Base-by-base conservation (phyloP, 2,329 filamentous ascomycete species). In the Penicillium sclerotigenum region DNA sequence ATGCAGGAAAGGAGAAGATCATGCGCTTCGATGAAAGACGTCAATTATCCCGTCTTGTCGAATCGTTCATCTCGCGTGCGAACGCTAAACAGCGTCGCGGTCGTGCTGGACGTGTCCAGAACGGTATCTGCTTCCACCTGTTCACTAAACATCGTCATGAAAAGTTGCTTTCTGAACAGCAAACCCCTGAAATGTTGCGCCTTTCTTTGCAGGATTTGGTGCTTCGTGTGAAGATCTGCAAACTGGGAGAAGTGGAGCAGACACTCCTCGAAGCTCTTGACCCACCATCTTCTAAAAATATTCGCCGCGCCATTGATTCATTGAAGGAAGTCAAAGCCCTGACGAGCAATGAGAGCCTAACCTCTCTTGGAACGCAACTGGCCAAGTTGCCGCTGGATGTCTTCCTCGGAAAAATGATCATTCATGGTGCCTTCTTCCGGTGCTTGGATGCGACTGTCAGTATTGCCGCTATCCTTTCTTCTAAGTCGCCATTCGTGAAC, bases 181-280 rank as follows among this genome's bases (percentile, higher is more conserved):
- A 97, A 76, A 96, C 91, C 0, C 95, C 94, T 0, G 94, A 99
- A 73, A 96, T 99, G 86, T 84, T 99, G 38, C 88, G 94, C 0
- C 79, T 99, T 4, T 97, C 94, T 0, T 79, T 99, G 11, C 94
- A 99, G 73, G 94, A 99, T 68, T 80, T 99, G 11, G 91, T 96
- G 5, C 92, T 99, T 71, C 87, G 94, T 9, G 92, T 97, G 62
- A 99, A 99, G 76, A 96, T 97, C 43, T 99, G 93, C 79, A 96
- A 95, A 68, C 83, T 99, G 41, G 94, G 94, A 11, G 88, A 90
- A 38, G 96, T 97, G 52, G 93, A 97, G 70, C 85, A 93, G 65
- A 97, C 92, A 0, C 80, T 99, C 10, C 84, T 88, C 22, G 86
- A 92, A 72, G 94, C 94, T 4, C 80, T 99, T 16, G 94, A 99